Conservation (phyloP, 352 stramenopile species). For the Globisporangium irregulare region DNA sequence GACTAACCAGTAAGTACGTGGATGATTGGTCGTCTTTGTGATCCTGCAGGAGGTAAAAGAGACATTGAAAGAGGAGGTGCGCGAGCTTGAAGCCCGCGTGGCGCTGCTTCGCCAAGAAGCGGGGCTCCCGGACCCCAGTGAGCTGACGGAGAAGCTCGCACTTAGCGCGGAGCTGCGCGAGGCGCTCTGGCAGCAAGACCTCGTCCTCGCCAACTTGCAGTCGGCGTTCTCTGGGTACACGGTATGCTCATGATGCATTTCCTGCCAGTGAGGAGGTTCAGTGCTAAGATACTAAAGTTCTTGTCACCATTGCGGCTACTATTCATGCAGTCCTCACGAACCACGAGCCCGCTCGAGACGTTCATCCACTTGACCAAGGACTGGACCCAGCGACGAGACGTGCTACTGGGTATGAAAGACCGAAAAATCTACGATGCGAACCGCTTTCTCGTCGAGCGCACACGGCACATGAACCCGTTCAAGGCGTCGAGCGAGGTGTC, state of each 20-base stretch:
- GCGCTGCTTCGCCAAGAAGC: slow-evolving; percentile 11
- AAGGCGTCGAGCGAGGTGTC: slow-evolving; percentile 34
- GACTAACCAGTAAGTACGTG: too few species aligned
- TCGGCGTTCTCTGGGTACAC: slow-evolving; percentile 6
- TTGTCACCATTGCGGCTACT: too few species aligned
- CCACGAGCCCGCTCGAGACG: slow-evolving; percentile 5
- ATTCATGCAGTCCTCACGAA: background rate
- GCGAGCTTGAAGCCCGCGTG: slow-evolving; percentile 4
- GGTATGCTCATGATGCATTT: background rate
- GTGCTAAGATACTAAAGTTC: too few species aligned
- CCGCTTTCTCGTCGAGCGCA: slow-evolving; percentile 35
- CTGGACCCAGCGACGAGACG: slow-evolving; percentile 23
- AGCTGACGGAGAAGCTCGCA: background rate
- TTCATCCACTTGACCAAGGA: slow-evolving; percentile 22
- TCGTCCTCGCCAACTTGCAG: slow-evolving; percentile 9
- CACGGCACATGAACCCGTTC: slow-evolving; percentile 20
- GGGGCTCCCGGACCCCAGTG: background rate
- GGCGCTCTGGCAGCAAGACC: slow-evolving; percentile 9
- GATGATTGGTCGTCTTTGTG: too few species aligned
- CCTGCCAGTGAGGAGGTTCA: too few species aligned
- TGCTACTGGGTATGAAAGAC: slow-evolving; percentile 25
- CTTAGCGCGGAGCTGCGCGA: slow-evolving; percentile 7
- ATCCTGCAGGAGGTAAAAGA: slow-evolving; percentile 3
- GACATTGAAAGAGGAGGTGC: slow-evolving; percentile 9
- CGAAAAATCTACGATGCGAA: slow-evolving; percentile 29